Percentiles rank a stretch among this genome's conserved stretches.
Conservation (phyloP, 352 stramenopile genomes). For the Globisporangium camurandrum region DNA sequence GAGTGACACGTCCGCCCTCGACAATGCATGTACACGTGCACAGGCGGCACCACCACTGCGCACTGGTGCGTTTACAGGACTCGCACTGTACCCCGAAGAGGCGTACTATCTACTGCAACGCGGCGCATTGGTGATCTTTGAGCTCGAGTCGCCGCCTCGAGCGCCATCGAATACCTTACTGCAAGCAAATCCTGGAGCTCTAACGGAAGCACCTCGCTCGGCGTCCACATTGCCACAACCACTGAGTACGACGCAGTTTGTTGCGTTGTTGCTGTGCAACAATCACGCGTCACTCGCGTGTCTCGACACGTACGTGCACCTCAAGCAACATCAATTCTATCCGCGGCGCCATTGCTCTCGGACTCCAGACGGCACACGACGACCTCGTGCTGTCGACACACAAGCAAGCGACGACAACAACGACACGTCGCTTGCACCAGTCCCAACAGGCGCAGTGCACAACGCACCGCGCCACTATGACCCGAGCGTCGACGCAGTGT, state of each 20-base stretch:
- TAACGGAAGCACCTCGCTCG: too few species aligned
- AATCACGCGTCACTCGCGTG: conserved; percentile 27
- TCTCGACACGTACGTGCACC: conserved; percentile 44
- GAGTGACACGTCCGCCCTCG: neutral
- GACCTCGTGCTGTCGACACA: neutral
- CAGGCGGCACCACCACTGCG: conserved; percentile 8
- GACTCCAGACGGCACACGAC: too few species aligned
- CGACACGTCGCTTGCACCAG: neutral
- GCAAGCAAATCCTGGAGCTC: too few species aligned
- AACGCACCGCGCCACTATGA: conserved; percentile 8
- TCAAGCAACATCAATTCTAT: conserved; percentile 65
- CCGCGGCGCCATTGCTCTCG: conserved; percentile 48
- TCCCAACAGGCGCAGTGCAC: neutral
- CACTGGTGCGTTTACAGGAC: conserved; percentile 40
- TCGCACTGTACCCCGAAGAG: conserved; percentile 67
- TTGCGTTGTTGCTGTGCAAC: conserved; percentile 18
- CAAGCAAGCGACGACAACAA: neutral
- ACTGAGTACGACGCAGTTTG: conserved; percentile 22
- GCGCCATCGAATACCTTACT: neutral
- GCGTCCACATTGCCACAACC: neutral
- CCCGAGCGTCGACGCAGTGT: conserved; percentile 1
- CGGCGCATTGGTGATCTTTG: conserved; percentile 35
- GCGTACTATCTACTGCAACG: conserved; percentile 56
- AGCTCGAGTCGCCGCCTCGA: conserved; percentile 9
- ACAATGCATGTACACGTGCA: neutral